Evolutionary conservation across 2,329 filamentous ascomycete genomes (phyloP), one percentile per base, ranked within the genome.

Genomic region (Spiromastix sp.): DNA sequence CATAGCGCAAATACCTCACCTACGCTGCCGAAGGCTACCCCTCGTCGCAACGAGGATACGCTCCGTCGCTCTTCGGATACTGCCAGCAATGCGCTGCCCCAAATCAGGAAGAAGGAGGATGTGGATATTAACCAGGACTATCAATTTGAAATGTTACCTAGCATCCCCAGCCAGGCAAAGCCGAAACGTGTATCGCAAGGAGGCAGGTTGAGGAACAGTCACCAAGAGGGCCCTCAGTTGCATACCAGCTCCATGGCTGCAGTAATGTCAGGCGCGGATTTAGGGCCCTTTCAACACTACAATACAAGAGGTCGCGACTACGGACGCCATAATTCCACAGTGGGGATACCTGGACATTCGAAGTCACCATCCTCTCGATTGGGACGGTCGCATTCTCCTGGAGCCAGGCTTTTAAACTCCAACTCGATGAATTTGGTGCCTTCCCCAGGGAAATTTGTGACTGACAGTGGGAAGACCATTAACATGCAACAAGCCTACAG

Each of bases 401-500:
- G 21, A 58, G 65, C 47, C 63, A 66, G 51, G 54, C 65, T 41
- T 41, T 59, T 71, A 30, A 68, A 70, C 29, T 54, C 64, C n/a
- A 71, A 64, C 43, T 71, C 71, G 2, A 39, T 55, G 32, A 60
- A 59, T 58, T 63, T 43, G 53, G 62, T 48, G 50, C 48, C 44
- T 42, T 44, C 54, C 43, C 43, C 54, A 20, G 52, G 52, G 53
- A 66, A 61, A 29, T 61, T 71, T 10, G 64, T 75, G 29, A 66
- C 81, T 3, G 71, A 75, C 27, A 74, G 76, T 36, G 77, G 74
- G 8, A 69, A 72, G 30, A 55, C 72, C 2, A 62, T 85, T 34
- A 79, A 86, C 50, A 72, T 82, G 57, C 74, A 71, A 39, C 79
- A 67, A 43, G 79, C 81, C 3, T 84, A 86, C 51, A 70, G 78